phyloP scores from a whole-genome alignment of 2,329 filamentous ascomycete genomes.

The Ambrosiella cleistominuta region DNA sequence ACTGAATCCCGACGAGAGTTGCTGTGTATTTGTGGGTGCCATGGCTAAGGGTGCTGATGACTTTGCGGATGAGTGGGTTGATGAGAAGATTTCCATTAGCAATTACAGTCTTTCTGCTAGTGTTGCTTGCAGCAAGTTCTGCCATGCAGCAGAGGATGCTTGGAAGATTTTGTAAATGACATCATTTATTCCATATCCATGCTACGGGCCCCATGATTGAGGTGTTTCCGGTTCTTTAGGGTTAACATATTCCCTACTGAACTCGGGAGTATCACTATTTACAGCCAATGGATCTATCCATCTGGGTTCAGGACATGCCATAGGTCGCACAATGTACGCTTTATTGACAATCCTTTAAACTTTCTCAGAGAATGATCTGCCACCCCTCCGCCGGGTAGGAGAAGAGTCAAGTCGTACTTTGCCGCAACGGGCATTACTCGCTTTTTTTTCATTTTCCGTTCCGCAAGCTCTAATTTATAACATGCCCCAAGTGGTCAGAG shows the following conservation, averaged over 20 bases:
- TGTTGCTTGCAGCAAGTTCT: conserved; percentile 98
- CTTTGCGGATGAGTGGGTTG: conserved; percentile 86
- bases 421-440: too few relatives aligned
- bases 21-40: conserved; percentile 92
- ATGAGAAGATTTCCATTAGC: conserved; percentile 96
- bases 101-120: conserved; percentile 95
- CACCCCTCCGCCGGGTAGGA: background rate
- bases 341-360: too few relatives aligned
- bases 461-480: background rate
- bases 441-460: too few relatives aligned
- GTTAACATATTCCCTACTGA: background rate
- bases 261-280: too few relatives aligned
- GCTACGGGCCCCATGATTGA: too few relatives aligned
- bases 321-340: background rate
- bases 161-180: conserved; percentile 70
- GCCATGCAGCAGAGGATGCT: conserved; percentile 88
- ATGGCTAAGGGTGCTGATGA: conserved; percentile 96
- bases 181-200: background rate
- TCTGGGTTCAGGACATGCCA: background rate
- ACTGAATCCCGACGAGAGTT: conserved; percentile 68
- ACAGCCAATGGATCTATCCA: too few relatives aligned
- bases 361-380: too few relatives aligned
- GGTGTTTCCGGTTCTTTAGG: background rate
- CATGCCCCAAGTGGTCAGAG: background rate
- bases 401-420: background rate